These are phyloP conservation scores for Lodderomyces jiufengensis DNA, from an alignment of 1,139 yeast genomes.

Conservation along the genomic window DNA sequence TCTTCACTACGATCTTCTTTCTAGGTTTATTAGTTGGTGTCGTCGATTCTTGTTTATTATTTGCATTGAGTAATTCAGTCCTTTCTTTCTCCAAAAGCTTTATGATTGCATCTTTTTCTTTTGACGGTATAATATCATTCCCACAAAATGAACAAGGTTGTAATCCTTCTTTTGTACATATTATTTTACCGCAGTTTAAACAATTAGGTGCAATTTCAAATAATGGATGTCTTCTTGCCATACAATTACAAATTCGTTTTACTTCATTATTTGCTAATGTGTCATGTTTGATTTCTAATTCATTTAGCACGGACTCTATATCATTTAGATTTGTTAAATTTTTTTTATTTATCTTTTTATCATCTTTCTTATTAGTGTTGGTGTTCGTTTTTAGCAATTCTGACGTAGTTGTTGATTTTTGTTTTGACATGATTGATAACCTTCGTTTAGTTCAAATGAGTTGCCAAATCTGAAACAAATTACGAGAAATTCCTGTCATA, in stretches of 20 bases:
- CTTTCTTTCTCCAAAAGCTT: constrained; percentile 50
- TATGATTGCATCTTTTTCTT: constrained; percentile 61
- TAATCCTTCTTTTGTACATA: constrained; percentile 85
- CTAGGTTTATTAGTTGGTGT: constrained; percentile 14
- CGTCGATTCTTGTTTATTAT: constrained; percentile 15
- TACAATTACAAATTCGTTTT: constrained; percentile 62
- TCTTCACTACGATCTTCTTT: constrained; percentile 46
- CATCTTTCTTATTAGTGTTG: constrained; percentile 16
- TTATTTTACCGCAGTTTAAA: constrained; percentile 87
- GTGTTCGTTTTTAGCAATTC: constrained; percentile 31
- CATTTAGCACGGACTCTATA: constrained; percentile 43
- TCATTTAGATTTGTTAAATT: constrained; percentile 54
- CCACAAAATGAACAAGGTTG: constrained; percentile 90
- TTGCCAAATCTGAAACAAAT: no score
- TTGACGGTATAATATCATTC: constrained; percentile 53
- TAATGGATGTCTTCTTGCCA: constrained; percentile 81
- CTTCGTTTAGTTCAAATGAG: no score
- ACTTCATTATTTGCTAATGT: constrained; percentile 9
- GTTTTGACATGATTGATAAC: constrained; percentile 10
- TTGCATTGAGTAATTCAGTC: constrained; percentile 10
- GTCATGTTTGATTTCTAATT: constrained; percentile 27
- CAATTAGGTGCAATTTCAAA: constrained; percentile 93
- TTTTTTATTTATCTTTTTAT: constrained; percentile 30
- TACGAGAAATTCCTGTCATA: no score
- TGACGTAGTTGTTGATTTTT: constrained; percentile 33